Evolutionary conservation across 306 rosid genomes (phyloP).

Genomic region (Vicia faba): DNA sequence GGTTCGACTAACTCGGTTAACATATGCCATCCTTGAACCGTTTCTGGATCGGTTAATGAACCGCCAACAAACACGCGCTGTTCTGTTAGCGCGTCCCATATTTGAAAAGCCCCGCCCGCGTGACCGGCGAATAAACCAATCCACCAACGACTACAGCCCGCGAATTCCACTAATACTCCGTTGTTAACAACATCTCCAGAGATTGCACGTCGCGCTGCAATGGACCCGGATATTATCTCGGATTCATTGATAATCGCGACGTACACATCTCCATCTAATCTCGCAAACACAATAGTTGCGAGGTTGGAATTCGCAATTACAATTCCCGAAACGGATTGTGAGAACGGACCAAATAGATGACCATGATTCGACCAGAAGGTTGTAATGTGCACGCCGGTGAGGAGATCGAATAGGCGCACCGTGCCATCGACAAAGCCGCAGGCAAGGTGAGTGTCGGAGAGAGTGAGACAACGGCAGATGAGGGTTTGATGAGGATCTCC

Average conservation of each 20-base stretch:
- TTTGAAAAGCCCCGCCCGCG: constrained; percentile 65
- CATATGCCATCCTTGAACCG: constrained; percentile 86
- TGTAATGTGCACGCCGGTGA: constrained; percentile 45
- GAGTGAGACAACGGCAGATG: constrained; percentile 71
- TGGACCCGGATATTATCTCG: neutral
- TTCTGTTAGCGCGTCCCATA: constrained; percentile 58
- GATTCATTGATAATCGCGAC: constrained; percentile 40
- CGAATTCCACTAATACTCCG: constrained; percentile 72
- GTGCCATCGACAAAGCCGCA: constrained; percentile 86
- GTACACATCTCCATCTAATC: constrained; percentile 65
- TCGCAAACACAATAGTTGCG: constrained; percentile 40
- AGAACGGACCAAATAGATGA: constrained; percentile 54
- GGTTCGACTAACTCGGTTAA: constrained; percentile 51
- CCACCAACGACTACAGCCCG: constrained; percentile 66
- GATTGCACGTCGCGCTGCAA: constrained; percentile 20
- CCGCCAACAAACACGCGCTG: constrained; percentile 59
- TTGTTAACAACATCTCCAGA: constrained; percentile 54
- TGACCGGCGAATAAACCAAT: constrained; percentile 79
- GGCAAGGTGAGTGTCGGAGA: constrained; percentile 67
- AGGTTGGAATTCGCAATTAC: constrained; percentile 32
- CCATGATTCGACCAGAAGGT: constrained; percentile 53
- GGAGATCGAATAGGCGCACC: constrained; percentile 67
- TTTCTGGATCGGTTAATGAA: constrained; percentile 64
- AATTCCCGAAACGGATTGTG: constrained; percentile 72
- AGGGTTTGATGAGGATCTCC: constrained; percentile 41